Percentiles rank a stretch among this genome's conserved stretches.
These are phyloP conservation scores for Boletus rubropictus DNA, from an alignment of 768 basidiomycete genomes.

Conservation along the genomic window DNA sequence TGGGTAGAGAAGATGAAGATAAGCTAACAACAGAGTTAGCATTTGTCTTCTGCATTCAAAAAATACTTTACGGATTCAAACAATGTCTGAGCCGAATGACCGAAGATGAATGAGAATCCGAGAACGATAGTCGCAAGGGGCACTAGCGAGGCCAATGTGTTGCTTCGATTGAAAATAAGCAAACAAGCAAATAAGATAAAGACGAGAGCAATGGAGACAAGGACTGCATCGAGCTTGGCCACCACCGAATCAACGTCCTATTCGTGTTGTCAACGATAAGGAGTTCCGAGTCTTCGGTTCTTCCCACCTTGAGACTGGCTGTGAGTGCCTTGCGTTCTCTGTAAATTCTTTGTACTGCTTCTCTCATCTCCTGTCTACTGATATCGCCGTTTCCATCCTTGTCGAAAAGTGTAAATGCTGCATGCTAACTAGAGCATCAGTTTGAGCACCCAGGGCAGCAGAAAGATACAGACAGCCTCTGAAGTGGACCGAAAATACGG, in stretches of 20 bases:
- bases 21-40: slow-evolving; percentile 38
- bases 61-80: slow-evolving; percentile 61
- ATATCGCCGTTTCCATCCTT: slow-evolving; percentile 83
- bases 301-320: slow-evolving; percentile 59
- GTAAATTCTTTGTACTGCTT: slow-evolving; percentile 77
- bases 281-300: background rate
- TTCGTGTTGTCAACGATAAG: slow-evolving; percentile 2
- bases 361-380: slow-evolving; percentile 71
- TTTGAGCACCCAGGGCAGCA: background rate
- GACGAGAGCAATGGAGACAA: slow-evolving; percentile 53
- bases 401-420: slow-evolving; percentile 67
- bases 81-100: slow-evolving; percentile 70
- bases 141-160: slow-evolving; percentile 67
- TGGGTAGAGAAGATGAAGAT: slow-evolving; percentile 85
- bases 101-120: slow-evolving; percentile 82
- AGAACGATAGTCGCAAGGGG: slow-evolving; percentile 76
- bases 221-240: slow-evolving; percentile 72
- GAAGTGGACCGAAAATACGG: slow-evolving; percentile 67
- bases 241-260: slow-evolving; percentile 71
- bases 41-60: background rate
- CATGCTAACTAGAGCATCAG: slow-evolving; percentile 40
- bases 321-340: slow-evolving; percentile 68
- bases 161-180: slow-evolving; percentile 64
- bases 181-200: slow-evolving; percentile 62
- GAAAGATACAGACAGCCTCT: slow-evolving; percentile 50